Evolutionary conservation across 2,329 filamentous ascomycete species (phyloP), one percentile per base, ranked within the genome.

Genomic region (Mycosphaerella arachidis): DNA sequence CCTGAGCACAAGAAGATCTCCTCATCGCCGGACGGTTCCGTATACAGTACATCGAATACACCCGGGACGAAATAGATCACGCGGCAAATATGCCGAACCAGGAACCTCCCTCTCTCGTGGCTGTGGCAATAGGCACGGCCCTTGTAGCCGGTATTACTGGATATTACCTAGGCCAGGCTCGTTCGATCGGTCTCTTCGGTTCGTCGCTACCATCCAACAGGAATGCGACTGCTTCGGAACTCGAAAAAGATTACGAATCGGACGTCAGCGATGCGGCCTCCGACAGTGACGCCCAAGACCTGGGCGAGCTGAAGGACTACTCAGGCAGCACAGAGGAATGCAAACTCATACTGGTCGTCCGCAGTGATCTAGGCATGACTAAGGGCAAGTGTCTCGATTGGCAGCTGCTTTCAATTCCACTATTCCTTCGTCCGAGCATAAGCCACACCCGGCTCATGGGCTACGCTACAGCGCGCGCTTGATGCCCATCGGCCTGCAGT

Each of bases 351-450:
- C 80, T 99, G 35, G 91, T 96, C 4, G 93, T 97, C 57, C 81
- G 94, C 72, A 96, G 91, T 18, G 94, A 99, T 78, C 77, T 99
- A 70, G 93, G 93, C 69, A 99, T 99, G 94, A 94, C 90, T 9
- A 97, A 96, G 79, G 93, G 93, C 94, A 79, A 16, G 37, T 31
- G 62, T 56, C 37, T 57, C 37, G 45, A 57, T 58, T 43, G 13
- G 40, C 57, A 51, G 48, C 50, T 56, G 37, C 48, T 48, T 48
- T 46, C 18, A 55, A 45, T 31, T 45, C 37, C 53, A 45, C 5
- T 37, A 12, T 55, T 9, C 35, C 3, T 30, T 46, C 24, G 27
- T 31, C 40, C 40, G 53, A 46, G 27, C 37, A 55, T 45, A 7
- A 27, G 9, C 20, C 5, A 48, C 33, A 7, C 48, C 30, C 48